Conservation (phyloP, 371 early-diverging fungal genomes). For the Mucor sp. region DNA sequence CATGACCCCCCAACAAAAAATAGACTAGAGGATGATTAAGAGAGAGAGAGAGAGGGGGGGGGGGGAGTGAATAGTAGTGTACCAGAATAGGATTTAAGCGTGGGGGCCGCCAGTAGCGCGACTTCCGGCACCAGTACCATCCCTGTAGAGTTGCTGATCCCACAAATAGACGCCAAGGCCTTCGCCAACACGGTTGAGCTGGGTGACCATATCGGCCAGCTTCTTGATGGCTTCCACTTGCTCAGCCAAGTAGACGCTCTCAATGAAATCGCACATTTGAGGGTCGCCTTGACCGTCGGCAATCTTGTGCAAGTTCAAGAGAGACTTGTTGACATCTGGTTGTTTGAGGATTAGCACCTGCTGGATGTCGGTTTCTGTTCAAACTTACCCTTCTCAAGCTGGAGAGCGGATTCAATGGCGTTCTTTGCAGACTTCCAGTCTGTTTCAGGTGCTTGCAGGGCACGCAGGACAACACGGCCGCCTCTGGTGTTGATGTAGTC, state of each 20-base stretch:
- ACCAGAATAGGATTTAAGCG: slow-evolving; percentile 1
- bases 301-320: slow-evolving; percentile 67
- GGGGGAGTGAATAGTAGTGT: neutral
- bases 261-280: slow-evolving; percentile 72
- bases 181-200: slow-evolving; percentile 65
- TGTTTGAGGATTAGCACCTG: neutral
- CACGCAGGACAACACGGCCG: slow-evolving; percentile 51
- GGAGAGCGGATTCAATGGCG: slow-evolving; percentile 67
- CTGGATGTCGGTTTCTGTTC: neutral
- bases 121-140: slow-evolving; percentile 52
- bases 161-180: slow-evolving; percentile 61
- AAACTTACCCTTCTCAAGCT: slow-evolving; percentile 63
- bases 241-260: slow-evolving; percentile 61
- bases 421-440: slow-evolving; percentile 70
- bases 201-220: slow-evolving; percentile 66
- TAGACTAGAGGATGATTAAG: neutral
- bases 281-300: slow-evolving; percentile 65
- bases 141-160: slow-evolving; percentile 62
- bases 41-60: neutral
- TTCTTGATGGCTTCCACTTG: slow-evolving; percentile 73
- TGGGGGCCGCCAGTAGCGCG: slow-evolving; percentile 28
- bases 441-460: slow-evolving; percentile 56
- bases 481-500: slow-evolving; percentile 63
- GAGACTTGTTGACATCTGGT: slow-evolving; percentile 67
- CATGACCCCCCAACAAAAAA: neutral